Conservation (phyloP, 164 flowering plant species). For the Stephania cephalantha region DNA sequence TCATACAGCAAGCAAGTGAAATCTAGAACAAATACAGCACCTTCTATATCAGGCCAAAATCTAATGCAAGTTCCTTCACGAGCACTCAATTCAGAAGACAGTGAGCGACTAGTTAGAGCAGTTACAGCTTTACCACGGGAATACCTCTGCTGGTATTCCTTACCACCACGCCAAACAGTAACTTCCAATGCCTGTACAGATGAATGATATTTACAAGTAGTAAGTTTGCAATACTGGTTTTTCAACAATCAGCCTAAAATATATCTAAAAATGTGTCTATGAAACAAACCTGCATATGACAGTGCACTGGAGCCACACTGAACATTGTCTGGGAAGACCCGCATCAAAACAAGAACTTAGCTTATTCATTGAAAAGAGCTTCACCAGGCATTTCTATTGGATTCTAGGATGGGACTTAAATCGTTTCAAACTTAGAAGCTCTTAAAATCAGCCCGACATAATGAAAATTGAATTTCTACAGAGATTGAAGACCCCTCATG, state of each 20-base stretch:
- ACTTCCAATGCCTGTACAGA: slow-evolving; percentile 60
- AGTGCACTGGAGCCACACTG: background rate
- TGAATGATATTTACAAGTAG: background rate
- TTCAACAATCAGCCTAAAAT: background rate
- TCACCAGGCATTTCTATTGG: background rate
- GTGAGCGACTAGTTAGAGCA: slow-evolving; percentile 32
- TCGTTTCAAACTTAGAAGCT: too few species aligned
- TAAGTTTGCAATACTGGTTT: background rate
- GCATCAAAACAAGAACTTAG: background rate
- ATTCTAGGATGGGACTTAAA: too few species aligned
- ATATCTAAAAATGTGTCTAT: background rate
- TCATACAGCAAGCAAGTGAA: background rate
- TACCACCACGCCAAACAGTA: slow-evolving; percentile 91
- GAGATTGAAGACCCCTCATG: too few species aligned
- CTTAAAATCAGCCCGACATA: too few species aligned
- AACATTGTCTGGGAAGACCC: background rate
- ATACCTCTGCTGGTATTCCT: slow-evolving; percentile 73
- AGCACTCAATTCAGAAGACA: slow-evolving; percentile 43
- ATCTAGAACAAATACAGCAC: slow-evolving; percentile 22
- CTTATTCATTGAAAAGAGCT: background rate
- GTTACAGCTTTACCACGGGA: slow-evolving; percentile 85
- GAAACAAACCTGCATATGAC: background rate
- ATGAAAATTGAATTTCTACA: too few species aligned
- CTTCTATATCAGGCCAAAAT: slow-evolving; percentile 95
- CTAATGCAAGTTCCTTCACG: slow-evolving; percentile 67